Conservation (phyloP, 2,329 filamentous ascomycete genomes). For the Calonectria leucothoes region DNA sequence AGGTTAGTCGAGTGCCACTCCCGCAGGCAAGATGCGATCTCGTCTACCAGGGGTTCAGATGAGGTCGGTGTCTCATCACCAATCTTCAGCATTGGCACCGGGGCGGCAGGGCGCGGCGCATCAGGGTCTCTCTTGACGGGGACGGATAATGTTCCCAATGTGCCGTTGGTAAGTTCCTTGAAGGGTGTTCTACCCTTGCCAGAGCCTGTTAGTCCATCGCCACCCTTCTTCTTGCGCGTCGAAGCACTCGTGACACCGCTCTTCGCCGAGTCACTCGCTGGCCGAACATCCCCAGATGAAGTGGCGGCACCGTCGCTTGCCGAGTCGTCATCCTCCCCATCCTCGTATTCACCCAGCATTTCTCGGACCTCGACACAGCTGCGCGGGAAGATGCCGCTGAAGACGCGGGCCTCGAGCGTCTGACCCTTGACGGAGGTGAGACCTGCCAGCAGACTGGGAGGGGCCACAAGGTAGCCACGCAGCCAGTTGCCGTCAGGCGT, state of each 20-base stretch:
- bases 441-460: slow-evolving; percentile 90
- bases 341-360: slow-evolving; percentile 81
- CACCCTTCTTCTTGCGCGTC: slow-evolving; percentile 51
- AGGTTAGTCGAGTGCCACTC: slow-evolving; percentile 99
- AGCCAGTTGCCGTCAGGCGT: slow-evolving; percentile 93
- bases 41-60: slow-evolving; percentile 92
- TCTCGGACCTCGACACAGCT: slow-evolving; percentile 96
- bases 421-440: slow-evolving; percentile 92
- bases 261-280: slow-evolving; percentile 64
- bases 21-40: slow-evolving; percentile 94
- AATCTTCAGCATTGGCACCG: slow-evolving; percentile 97
- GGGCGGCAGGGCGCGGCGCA: slow-evolving; percentile 84
- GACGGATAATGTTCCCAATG: slow-evolving; percentile 56
- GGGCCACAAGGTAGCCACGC: slow-evolving; percentile 93
- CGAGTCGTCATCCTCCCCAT: slow-evolving; percentile 57
- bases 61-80: slow-evolving; percentile 96
- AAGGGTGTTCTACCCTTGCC: slow-evolving; percentile 45
- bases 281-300: slow-evolving; percentile 42
- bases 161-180: slow-evolving; percentile 53
- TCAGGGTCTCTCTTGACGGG: slow-evolving; percentile 71
- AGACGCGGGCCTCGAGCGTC: slow-evolving; percentile 93
- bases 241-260: slow-evolving; percentile 58
- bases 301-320: slow-evolving; percentile 48
- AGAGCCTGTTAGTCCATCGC: slow-evolving; percentile 39
- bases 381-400: slow-evolving; percentile 97